Evolutionary conservation across 164 flowering plant genomes (phyloP), one percentile per base, ranked within the genome.

Genomic region (Taxillus chinensis): DNA sequence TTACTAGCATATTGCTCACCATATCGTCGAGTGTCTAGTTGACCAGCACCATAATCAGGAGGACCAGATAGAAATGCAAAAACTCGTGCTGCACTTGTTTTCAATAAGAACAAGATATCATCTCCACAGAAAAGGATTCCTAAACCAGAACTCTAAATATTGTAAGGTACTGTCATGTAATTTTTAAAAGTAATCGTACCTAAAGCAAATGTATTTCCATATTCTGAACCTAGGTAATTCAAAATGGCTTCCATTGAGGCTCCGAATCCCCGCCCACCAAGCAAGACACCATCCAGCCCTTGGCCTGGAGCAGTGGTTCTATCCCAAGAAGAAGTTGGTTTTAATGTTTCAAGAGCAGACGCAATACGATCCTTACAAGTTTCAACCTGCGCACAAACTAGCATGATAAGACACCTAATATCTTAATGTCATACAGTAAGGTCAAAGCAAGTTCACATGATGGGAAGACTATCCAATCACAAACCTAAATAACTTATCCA

Each of bases 1-100:
- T 80, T 92, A 74, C 98, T 92, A 56, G 98, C 98, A 82, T 92
- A 92, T 69, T 92, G 98, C 72, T 89, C 99, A 62, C 99, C 99
- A 66, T 95, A 95, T 51, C 97, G 77, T 69, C 83, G 78, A 13
- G 97, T 89, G 74, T 95, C 99, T 40, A 95, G 82, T 61, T 89
- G 95, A 59, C 99, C 99, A 72, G 96, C 80, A 76, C 99, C 99
- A 82, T 79, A 86, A 83, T 95, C 99, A 74, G 99, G 99, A 75
- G 97, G 91, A 50, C 99, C 99, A 66, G 99, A 95, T 61, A 95
- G 70, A 73, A 95, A 95, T 46, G 97, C 93, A 81, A 91, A 95
- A 9, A 95, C 80, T 68, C 97, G 84, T 64, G 96, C 99, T 95
- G 95, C 79, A 69, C 40, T 62, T 15, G 49, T 43, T 63, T 60